These are phyloP conservation scores for Pyrenochaeta sp. DNA, from an alignment of 2,329 filamentous ascomycete species.

Conservation along the genomic window DNA sequence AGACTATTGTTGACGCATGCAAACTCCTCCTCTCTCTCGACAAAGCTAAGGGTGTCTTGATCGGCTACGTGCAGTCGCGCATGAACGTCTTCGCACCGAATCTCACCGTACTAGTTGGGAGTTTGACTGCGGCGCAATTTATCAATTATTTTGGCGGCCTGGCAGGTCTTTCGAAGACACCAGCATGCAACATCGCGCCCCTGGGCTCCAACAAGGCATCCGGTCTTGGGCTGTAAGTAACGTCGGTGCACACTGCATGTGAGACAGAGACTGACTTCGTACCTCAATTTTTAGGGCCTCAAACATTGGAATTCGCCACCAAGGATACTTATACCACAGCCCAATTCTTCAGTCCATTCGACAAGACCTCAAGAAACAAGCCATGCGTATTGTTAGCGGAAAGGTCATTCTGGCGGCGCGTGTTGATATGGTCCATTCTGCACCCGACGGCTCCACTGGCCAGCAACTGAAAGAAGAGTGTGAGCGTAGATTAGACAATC, in stretches of 20 bases:
- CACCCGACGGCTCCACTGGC: conserved; percentile 82
- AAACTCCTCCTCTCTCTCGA: conserved; percentile 90
- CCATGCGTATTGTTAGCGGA: conserved; percentile 91
- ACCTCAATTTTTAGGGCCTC: too few species aligned
- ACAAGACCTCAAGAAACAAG: conserved; percentile 87
- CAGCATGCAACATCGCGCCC: conserved; percentile 89
- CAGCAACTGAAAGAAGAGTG: conserved; percentile 84
- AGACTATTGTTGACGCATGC: conserved; percentile 78
- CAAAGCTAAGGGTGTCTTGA: conserved; percentile 83
- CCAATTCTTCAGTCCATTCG: conserved; percentile 87
- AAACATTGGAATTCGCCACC: conserved; percentile 70
- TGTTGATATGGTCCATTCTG: conserved; percentile 84
- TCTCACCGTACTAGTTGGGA: conserved; percentile 87
- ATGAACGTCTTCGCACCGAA: conserved; percentile 98
- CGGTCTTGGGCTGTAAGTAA: conserved; percentile 85
- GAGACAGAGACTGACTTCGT: too few species aligned
- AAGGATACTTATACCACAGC: conserved; percentile 93
- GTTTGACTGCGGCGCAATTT: conserved; percentile 92
- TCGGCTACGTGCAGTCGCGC: conserved; percentile 93
- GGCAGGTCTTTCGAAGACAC: conserved; percentile 87
- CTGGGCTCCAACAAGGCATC: conserved; percentile 90
- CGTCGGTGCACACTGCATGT: conserved; percentile 61
- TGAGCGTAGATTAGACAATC: conserved; percentile 85
- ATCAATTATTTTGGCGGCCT: conserved; percentile 93
- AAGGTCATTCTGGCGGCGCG: conserved; percentile 95